Conservation (phyloP, 768 basidiomycete species). For the Guyanaporus albipodus region DNA sequence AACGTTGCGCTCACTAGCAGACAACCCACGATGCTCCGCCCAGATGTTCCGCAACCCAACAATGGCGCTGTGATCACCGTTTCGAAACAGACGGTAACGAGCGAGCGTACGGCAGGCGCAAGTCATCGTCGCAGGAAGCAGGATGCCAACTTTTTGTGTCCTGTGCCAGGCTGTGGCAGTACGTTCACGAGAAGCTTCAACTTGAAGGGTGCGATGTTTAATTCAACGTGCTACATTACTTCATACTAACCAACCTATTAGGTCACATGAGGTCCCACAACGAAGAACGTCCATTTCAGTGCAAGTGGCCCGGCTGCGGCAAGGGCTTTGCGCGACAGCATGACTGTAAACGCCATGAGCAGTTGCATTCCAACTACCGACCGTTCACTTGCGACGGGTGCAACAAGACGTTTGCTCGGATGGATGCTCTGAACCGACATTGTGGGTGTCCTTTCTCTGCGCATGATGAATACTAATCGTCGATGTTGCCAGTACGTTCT, state of each 20-base stretch:
- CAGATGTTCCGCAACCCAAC: conserved; percentile 11
- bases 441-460: conserved; percentile 48
- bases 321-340: conserved; percentile 95
- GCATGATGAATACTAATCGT: neutral
- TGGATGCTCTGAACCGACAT: conserved; percentile 94
- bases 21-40: conserved; percentile 22
- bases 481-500: conserved; percentile 54
- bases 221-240: conserved; percentile 6
- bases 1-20: conserved; percentile 25
- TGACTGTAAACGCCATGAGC: conserved; percentile 95
- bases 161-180: conserved; percentile 77
- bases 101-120: conserved; percentile 83
- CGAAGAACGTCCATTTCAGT: conserved; percentile 92
- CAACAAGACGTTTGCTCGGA: conserved; percentile 86
- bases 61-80: conserved; percentile 22
- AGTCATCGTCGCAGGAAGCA: conserved; percentile 83
- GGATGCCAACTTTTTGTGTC: conserved; percentile 82
- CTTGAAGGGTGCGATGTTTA: conserved; percentile 61
- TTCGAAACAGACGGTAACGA: conserved; percentile 84
- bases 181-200: conserved; percentile 94
- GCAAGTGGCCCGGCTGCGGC: conserved; percentile 91
- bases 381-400: conserved; percentile 94
- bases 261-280: conserved; percentile 95
- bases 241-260: conserved; percentile 27
- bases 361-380: conserved; percentile 87